Evolutionary conservation across 176 grass and related monocot species (phyloP).

Genomic region (Oryza coarctata): DNA sequence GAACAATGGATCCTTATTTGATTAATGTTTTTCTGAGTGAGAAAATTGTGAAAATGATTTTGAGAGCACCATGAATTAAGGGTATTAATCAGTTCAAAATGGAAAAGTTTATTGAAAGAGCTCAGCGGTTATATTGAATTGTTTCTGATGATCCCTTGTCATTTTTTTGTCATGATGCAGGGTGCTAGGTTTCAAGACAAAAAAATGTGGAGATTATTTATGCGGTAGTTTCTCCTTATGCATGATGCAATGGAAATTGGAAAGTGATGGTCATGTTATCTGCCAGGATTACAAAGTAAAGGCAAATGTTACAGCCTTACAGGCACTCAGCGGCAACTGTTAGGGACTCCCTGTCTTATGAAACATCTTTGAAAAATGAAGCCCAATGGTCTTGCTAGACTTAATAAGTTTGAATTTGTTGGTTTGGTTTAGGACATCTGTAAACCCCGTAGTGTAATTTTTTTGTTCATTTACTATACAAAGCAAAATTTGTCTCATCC

Average conservation of each 20-base stretch:
- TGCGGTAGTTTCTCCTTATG: slow-evolving; percentile 26
- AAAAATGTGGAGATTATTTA: slow-evolving; percentile 36
- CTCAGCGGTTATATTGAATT: background rate
- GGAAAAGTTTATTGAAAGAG: background rate
- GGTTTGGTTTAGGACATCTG: slow-evolving; percentile 44
- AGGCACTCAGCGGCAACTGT: slow-evolving; percentile 14
- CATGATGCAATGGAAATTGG: slow-evolving; percentile 2
- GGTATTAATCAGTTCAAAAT: background rate
- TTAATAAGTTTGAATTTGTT: slow-evolving; percentile 46
- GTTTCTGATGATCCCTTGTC: background rate
- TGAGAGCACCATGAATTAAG: background rate
- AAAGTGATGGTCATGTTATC: slow-evolving; percentile 28
- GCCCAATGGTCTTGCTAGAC: slow-evolving; percentile 33
- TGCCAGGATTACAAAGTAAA: slow-evolving; percentile 6
- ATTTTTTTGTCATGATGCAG: slow-evolving; percentile 9
- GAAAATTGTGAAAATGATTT: background rate
- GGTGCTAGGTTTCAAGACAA: slow-evolving; percentile 34
- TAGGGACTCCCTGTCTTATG: slow-evolving; percentile 23
- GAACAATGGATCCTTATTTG: background rate
- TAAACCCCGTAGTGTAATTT: slow-evolving; percentile 45
- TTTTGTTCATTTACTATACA: slow-evolving; percentile 54
- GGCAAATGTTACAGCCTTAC: background rate
- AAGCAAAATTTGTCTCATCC: slow-evolving; percentile 21
- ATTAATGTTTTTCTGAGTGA: slow-evolving; percentile 1
- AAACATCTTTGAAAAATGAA: slow-evolving; percentile 41